Evolutionary conservation across 1,139 yeast genomes (phyloP).

Genomic region (Saccharomyces hybrid): DNA sequence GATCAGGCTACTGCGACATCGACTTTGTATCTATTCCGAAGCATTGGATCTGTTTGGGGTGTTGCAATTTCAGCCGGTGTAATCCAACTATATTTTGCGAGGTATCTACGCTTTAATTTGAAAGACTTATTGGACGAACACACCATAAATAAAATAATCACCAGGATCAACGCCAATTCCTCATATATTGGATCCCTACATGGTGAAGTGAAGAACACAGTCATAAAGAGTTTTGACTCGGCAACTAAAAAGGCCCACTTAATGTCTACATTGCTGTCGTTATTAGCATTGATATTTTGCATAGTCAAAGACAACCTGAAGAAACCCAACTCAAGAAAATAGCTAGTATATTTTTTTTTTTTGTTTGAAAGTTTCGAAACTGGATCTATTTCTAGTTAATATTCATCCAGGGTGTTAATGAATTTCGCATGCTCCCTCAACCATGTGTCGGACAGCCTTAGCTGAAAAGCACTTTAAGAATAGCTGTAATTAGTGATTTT

Average conservation of each 20-base stretch:
- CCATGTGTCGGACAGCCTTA: neutral
- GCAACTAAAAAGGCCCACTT: constrained; percentile 11
- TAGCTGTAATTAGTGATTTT: neutral
- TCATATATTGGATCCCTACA: constrained; percentile 9
- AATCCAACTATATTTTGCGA: constrained; percentile 17
- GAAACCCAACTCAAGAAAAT: neutral
- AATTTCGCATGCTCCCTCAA: neutral
- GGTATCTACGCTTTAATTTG: constrained; percentile 3
- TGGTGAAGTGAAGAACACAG: constrained; percentile 10
- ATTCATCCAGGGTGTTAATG: too few relatives aligned
- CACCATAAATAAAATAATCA: neutral
- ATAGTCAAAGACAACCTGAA: neutral
- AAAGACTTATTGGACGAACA: neutral
- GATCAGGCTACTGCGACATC: constrained; percentile 37
- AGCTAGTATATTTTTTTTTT: neutral
- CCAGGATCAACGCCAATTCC: constrained; percentile 6
- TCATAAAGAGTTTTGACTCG: constrained; percentile 10
- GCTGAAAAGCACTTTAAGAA: neutral
- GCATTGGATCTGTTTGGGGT: constrained; percentile 40
- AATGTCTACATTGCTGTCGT: constrained; percentile 8
- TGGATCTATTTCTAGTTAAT: too few relatives aligned
- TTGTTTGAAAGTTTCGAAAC: too few relatives aligned
- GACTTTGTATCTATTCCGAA: constrained; percentile 36
- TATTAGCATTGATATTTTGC: constrained; percentile 6
- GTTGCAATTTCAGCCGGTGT: constrained; percentile 35